Conservation (phyloP, 1,284 basidiomycete genomes). For the Veloboletus limbatus region DNA sequence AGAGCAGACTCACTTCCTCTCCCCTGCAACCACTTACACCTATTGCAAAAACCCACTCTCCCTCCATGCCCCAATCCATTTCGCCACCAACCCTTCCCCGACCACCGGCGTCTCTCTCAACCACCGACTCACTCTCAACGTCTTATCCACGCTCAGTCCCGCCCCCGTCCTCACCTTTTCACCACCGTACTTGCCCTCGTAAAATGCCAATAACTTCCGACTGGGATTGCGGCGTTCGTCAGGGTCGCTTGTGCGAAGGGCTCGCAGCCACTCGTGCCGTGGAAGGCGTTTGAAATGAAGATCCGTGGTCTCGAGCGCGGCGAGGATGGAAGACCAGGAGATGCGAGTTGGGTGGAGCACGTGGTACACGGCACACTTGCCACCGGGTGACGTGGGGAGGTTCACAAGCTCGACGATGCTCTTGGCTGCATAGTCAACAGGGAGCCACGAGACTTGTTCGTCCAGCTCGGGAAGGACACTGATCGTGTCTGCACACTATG, state of each 20-base stretch:
- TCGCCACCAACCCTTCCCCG: slow-evolving; percentile 30
- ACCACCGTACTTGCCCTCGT: slow-evolving; percentile 33
- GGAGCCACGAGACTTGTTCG: too few relatives aligned
- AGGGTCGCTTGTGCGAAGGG: slow-evolving; percentile 40
- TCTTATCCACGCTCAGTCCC: too few relatives aligned
- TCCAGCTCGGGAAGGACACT: too few relatives aligned
- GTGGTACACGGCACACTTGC: slow-evolving; percentile 42
- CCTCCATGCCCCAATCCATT: slow-evolving; percentile 37
- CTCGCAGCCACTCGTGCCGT: too few relatives aligned
- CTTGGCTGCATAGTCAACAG: too few relatives aligned
- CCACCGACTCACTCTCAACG: slow-evolving; percentile 24
- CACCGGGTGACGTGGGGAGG: too few relatives aligned
- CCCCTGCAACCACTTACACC: too few relatives aligned
- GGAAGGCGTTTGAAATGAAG: slow-evolving; percentile 45
- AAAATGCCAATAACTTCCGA: slow-evolving; percentile 47
- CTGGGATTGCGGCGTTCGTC: slow-evolving; percentile 48
- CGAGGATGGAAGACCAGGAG: slow-evolving; percentile 45
- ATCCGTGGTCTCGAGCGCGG: slow-evolving; percentile 39
- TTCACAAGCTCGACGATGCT: too few relatives aligned
- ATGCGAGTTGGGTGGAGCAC: slow-evolving; percentile 43
- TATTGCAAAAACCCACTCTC: slow-evolving; percentile 30
- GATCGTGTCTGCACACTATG: too few relatives aligned
- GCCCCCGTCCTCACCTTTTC: slow-evolving; percentile 13
- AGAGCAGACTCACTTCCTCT: too few relatives aligned
- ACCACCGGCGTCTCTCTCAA: slow-evolving; percentile 29